Evolutionary conservation across 805 yeast species (phyloP).

Genomic region (Phaffomyces opuntiae): DNA sequence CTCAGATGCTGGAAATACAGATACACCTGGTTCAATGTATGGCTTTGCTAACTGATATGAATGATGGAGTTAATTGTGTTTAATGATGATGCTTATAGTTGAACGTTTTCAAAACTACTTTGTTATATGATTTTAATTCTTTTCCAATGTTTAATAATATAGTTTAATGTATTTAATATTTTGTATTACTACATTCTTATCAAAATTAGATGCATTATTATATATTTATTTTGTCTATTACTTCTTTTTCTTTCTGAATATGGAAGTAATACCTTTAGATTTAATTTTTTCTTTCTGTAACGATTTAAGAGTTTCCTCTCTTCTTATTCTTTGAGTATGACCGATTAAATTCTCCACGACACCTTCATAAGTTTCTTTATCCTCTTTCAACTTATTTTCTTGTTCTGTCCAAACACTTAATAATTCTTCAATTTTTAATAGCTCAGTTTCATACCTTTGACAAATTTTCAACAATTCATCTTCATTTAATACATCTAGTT

Average conservation of each 20-base stretch:
- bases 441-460: constrained; percentile 24
- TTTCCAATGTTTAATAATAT: no score
- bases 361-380: constrained; percentile 71
- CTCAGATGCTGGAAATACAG: neutral
- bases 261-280: constrained; percentile 11
- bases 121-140: no score
- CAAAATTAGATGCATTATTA: no score
- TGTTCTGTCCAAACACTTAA: constrained; percentile 47
- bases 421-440: constrained; percentile 31
- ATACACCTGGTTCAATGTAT: constrained; percentile 6
- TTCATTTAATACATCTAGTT: constrained; percentile 22
- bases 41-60: constrained; percentile 6
- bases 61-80: neutral
- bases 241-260: constrained; percentile 7
- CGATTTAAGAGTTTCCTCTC: constrained; percentile 36
- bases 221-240: neutral
- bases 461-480: constrained; percentile 34
- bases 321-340: constrained; percentile 73
- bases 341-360: constrained; percentile 90
- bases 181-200: no score
- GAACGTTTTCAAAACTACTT: neutral
- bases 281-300: constrained; percentile 26
- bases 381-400: constrained; percentile 43
- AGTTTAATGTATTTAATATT: no score
- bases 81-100: neutral